A percentile compares a stretch with the other conserved stretches of the same genome.
Evolutionary conservation across 139 green algal species (phyloP).

Genomic region (Astrephomene gubernaculifera): DNA sequence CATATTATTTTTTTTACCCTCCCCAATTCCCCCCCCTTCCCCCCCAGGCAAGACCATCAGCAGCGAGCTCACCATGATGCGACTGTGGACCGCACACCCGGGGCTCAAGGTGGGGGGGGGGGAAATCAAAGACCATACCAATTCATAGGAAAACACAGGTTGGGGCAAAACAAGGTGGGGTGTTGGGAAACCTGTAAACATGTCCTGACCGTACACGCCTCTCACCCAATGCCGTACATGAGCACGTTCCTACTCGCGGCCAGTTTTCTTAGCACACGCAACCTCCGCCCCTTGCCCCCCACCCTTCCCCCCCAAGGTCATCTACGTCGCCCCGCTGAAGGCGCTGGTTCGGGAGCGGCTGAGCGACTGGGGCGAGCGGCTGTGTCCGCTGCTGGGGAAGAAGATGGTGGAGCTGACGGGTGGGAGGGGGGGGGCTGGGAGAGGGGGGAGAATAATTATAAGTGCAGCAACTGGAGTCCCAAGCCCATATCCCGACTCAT

Average conservation of each 20-base stretch:
- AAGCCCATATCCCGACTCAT: too few relatives aligned
- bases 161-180: too few relatives aligned
- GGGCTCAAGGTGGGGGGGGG: constrained; percentile 62
- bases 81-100: constrained; percentile 79
- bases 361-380: constrained; percentile 88
- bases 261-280: too few relatives aligned
- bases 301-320: constrained; percentile 61
- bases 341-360: constrained; percentile 96
- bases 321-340: constrained; percentile 99
- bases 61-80: constrained; percentile 94
- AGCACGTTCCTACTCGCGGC: too few relatives aligned
- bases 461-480: too few relatives aligned
- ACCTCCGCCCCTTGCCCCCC: too few relatives aligned
- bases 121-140: too few relatives aligned
- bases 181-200: too few relatives aligned
- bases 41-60: constrained; percentile 94
- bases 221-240: not conserved
- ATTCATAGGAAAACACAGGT: too few relatives aligned
- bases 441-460: too few relatives aligned
- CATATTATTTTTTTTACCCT: too few relatives aligned
- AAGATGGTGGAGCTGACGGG: constrained; percentile 94
- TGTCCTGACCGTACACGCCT: too few relatives aligned
- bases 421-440: not conserved
- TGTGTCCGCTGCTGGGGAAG: constrained; percentile 85
- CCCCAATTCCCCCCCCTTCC: not conserved